Evolutionary conservation across 306 rosid genomes (phyloP), one percentile per base, ranked within the genome.

Genomic region (Gleditsia sinensis): DNA sequence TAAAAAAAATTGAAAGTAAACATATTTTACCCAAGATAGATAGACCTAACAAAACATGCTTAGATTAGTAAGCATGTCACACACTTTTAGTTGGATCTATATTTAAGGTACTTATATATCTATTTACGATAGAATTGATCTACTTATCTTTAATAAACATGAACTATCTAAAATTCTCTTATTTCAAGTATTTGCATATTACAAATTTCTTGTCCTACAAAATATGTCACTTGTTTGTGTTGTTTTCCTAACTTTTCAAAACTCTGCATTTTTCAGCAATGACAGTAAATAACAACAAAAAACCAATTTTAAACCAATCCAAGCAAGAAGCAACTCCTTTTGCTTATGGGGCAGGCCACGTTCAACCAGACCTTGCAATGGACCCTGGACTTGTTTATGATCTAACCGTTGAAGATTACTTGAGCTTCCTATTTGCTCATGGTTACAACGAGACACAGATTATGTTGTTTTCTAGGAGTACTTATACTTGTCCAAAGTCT

Each of bases 381-480:
- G 85, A 85, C 50, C 96, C 94, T 1, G 96, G 94, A 8, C 90
- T 88, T 3, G 39, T 91, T 17, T 91, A 88, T 63, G 88, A 88
- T 74, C 75, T 83, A 11, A 75, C 71, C 20, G 33, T 32, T 1
- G 21, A 24, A 2, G 94, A 91, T 75, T 86, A 86, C 89, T 72
- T 91, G 78, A 86, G 86, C 81, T 85, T 88, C 86, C 58, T 91
- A 67, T 91, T 93, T 27, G 83, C 86, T 54, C 86, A 74, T 37
- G 93, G 93, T 71, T 86, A 91, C 83, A 88, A 83, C 16, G 66
- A 37, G 10, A 63, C 79, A 4, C 4, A 43, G 5, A 63, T 90
- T 49, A 48, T 42, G 17, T 16, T 70, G 30, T 84, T 90, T 72
- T 69, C 80, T 0, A 46, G 24, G 1, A 67, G 62, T 1, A 51